Evolutionary conservation across 257 asterid genomes (phyloP).

Genomic region (Sherardia arvensis): DNA sequence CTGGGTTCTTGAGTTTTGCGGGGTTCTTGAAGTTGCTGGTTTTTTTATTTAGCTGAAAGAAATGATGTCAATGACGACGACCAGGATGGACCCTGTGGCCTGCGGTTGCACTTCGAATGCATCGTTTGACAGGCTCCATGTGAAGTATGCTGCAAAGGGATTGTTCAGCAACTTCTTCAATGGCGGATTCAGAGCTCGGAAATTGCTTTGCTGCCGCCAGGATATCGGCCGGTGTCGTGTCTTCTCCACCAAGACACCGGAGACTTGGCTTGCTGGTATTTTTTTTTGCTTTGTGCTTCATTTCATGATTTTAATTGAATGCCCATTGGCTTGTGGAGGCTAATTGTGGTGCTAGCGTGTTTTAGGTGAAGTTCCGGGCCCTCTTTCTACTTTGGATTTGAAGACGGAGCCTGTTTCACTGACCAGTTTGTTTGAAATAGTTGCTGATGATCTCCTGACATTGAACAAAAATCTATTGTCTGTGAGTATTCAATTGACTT

Average conservation of each 20-base stretch:
- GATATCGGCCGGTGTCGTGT: conserved; percentile 47
- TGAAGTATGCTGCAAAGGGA: conserved; percentile 30
- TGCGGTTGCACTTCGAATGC: conserved; percentile 73
- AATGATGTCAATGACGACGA: conserved; percentile 70
- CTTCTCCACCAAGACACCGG: conserved; percentile 58
- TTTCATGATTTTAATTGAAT: not conserved
- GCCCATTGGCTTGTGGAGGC: not conserved
- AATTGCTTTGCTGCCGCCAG: conserved; percentile 36
- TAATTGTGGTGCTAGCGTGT: conserved; percentile 12
- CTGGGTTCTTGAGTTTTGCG: conserved; percentile 31
- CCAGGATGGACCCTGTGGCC: conserved; percentile 43
- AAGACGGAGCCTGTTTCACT: conserved; percentile 35
- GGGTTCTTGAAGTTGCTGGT: conserved; percentile 10
- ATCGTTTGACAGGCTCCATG: conserved; percentile 29
- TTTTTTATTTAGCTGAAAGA: conserved; percentile 8
- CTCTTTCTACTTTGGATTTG: conserved; percentile 50
- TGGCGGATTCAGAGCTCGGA: conserved; percentile 32
- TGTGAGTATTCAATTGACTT: conserved; percentile 33
- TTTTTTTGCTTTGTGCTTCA: not conserved
- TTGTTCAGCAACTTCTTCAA: conserved; percentile 37
- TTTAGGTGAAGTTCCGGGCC: conserved; percentile 42
- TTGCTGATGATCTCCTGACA: conserved; percentile 66
- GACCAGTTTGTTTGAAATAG: conserved; percentile 63
- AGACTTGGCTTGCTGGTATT: conserved; percentile 49
- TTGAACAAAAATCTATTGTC: conserved; percentile 72